Evolutionary conservation across 2,329 filamentous ascomycete genomes (phyloP), one percentile per base, ranked within the genome.

Genomic region (Aspergillus sp.): DNA sequence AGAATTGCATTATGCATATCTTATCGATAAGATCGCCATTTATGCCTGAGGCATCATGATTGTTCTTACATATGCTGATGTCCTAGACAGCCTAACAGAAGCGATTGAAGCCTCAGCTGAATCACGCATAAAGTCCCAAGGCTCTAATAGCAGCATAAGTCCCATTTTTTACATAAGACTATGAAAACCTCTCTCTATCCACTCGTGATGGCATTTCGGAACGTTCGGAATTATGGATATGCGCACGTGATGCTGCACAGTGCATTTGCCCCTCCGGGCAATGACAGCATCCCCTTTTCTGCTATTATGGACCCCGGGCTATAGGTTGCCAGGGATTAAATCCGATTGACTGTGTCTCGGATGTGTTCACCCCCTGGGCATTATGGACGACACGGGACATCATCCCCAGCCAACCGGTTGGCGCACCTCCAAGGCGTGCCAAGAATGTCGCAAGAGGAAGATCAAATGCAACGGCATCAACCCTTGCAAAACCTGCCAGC

Each of bases 361-460:
- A 30, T 30, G 9, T 30, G 26, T 30, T 3, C 26, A 30, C 9
- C 26, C 26, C 2, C 40, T 38, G 35, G 8, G 3, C 17, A 42
- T 13, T 17, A 69, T 69, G 67, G 58, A 57, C 47, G 67, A 69
- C 33, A 38, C 54, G 13, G 51, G 51, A 11, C 53, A 57, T 30
- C 42, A 54, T n/a, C 20, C 53, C 3, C 56, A 60, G 17, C 46
- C 55, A 17, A 47, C 60, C 1, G 60, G 63, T n/a, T 70, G 67
- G 67, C 64, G 69, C 30, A 70, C 70, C 36, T 60, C 70, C 30
- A 72, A 72, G 45, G 72, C 72, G 0, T 74, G 72, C 48, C 66
- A 74, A 56, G 71, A 74, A 54, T 74, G 72, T 51, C 67, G 72
- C 17, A 66, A 70, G 49, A 64, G 72, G 48, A 74, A 74, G 59